These are phyloP conservation scores for Ceratocystis colombiana DNA, from an alignment of 2,329 filamentous ascomycete genomes.

Conservation along the genomic window DNA sequence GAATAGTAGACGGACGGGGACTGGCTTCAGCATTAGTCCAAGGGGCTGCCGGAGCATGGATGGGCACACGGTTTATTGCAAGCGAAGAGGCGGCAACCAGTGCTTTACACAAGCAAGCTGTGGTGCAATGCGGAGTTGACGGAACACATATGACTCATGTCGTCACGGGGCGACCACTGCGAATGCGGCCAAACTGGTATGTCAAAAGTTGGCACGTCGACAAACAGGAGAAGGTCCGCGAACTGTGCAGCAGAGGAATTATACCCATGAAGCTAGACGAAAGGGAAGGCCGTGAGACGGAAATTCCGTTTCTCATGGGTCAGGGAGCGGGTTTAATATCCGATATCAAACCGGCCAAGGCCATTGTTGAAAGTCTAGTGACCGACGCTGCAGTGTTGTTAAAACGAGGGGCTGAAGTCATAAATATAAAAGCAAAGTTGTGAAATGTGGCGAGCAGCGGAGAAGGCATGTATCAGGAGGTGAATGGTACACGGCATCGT, in stretches of 20 bases:
- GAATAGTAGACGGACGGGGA: conserved; percentile 71
- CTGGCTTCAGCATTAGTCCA: conserved; percentile 77
- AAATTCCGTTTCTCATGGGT: conserved; percentile 85
- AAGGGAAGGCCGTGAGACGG: conserved; percentile 70
- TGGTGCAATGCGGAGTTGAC: conserved; percentile 66
- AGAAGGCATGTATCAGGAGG: conserved; percentile 19
- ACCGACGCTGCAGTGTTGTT: conserved; percentile 60
- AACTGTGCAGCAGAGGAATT: conserved; percentile 64
- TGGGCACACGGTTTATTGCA: conserved; percentile 86
- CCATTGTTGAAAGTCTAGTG: conserved; percentile 90
- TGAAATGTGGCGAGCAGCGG: conserved; percentile 31
- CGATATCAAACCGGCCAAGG: conserved; percentile 66
- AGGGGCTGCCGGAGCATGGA: conserved; percentile 83
- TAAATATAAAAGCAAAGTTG: conserved; percentile 40
- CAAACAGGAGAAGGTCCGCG: conserved; percentile 61
- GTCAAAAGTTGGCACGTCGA: conserved; percentile 65
- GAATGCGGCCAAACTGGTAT: conserved; percentile 75
- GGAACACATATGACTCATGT: conserved; percentile 78
- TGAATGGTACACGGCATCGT: neutral
- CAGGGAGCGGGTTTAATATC: conserved; percentile 74
- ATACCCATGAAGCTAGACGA: conserved; percentile 76
- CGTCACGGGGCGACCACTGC: conserved; percentile 67
- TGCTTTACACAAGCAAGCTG: conserved; percentile 70
- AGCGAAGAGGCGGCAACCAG: conserved; percentile 70
- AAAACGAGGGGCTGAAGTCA: conserved; percentile 50